Evolutionary conservation across 2,329 filamentous ascomycete species (phyloP), one percentile per base, ranked within the genome.

Genomic region (Pochonia chlamydosporia): DNA sequence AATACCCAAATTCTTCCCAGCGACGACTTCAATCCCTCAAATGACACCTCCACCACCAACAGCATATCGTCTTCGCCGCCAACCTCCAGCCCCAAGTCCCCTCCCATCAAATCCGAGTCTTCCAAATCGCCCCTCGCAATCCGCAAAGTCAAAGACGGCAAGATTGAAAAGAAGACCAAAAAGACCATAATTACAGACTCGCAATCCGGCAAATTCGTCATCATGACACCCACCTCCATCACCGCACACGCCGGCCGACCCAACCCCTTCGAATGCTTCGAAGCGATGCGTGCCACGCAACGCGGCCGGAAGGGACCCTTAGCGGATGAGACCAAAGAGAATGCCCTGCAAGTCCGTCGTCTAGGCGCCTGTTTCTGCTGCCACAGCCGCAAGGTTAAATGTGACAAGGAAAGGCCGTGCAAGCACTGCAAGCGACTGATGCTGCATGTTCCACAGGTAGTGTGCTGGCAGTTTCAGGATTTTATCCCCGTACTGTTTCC

Each of bases 381-480:
- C 56, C 76, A 78, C 56, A 74, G 72, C 48, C 74, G 78, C 53
- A 81, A 81, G 59, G 78, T 81, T 46, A 76, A 74, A 58, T 81
- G 78, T 52, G 75, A 79, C 58, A 71, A 72, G 52, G 69, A 76
- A 54, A 65, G 77, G 40, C 76, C 78, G 0, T 81, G 78, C 62
- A 72, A 71, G 59, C 79, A 74, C 63, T 81, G 78, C 66, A 70
- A 68, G 54, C 76, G 77, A 60, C 68, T 80, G 45, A 68, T 70
- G 45, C 58, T 66, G 2, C 63, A 70, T 43, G 66, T 79, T 13
- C 76, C 77, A 2, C 73, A 78, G 54, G 70, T 76, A 18, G 67
- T 81, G 21, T 81, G 78, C 63, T 81, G 78, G 78, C 75, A 76
- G 57, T 81, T 81, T 49, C 67, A 70, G 35, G 76, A 81, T 56